phyloP scores from a whole-genome alignment of 75 land plant genomes.

The Pinus tabuliformis region DNA sequence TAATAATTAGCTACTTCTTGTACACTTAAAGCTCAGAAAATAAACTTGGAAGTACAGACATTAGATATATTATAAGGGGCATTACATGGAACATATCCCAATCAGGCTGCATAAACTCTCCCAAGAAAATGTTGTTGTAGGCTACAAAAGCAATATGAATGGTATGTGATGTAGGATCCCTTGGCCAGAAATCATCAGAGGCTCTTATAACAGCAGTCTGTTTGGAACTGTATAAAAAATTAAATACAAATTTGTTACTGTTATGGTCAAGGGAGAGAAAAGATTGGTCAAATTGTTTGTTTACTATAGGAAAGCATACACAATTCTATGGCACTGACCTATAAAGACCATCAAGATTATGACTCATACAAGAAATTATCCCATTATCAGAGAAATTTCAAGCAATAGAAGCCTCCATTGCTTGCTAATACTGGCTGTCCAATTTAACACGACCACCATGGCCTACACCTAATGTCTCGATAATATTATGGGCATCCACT shows the following conservation, averaged over 20 bases:
- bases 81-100: constrained; percentile 97
- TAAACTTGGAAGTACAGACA: not conserved
- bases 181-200: constrained; percentile 89
- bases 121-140: constrained; percentile 30
- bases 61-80: too few species aligned
- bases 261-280: constrained; percentile 3
- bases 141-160: constrained; percentile 90
- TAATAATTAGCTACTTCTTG: not conserved
- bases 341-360: constrained; percentile 88
- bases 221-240: constrained; percentile 48
- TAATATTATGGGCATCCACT: too few species aligned
- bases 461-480: too few species aligned
- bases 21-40: not conserved
- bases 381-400: constrained; percentile 83
- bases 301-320: not conserved
- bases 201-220: constrained; percentile 71
- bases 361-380: constrained; percentile 94
- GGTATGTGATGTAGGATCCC: constrained; percentile 85
- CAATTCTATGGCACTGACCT: constrained; percentile 34
- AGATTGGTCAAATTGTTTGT: not conserved
- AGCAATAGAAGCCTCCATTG: constrained; percentile 31
- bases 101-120: constrained; percentile 92
- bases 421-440: too few species aligned
- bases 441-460: too few species aligned
- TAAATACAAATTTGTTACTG: not conserved